Evolutionary conservation across 2,329 filamentous ascomycete genomes (phyloP).

Genomic region (Botrytis porri): DNA sequence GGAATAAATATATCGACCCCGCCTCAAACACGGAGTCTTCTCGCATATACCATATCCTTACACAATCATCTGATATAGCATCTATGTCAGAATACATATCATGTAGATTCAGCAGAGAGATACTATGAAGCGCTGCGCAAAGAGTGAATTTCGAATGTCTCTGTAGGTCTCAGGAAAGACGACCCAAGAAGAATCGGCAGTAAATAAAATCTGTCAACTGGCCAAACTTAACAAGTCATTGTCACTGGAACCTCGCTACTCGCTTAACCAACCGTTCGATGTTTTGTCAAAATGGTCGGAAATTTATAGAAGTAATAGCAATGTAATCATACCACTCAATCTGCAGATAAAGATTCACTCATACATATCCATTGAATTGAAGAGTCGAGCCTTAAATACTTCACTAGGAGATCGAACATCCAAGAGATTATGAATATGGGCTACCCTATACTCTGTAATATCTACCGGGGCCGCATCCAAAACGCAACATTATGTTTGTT

Average conservation of each 20-base stretch:
- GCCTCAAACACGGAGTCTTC: no score
- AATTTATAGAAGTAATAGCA: background rate
- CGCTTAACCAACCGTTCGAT: fast-evolving
- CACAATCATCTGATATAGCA: no score
- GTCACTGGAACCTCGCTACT: background rate
- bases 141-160: no score
- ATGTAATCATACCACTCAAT: no score
- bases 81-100: no score
- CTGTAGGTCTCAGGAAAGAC: background rate
- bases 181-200: background rate
- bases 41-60: no score
- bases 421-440: background rate
- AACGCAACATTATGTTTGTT: fast-evolving
- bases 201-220: background rate
- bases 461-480: background rate
- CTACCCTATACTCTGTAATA: no score
- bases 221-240: background rate
- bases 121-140: background rate
- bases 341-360: no score
- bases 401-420: fast-evolving
- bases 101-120: background rate
- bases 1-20: no score
- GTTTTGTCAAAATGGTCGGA: background rate
- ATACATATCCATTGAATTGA: background rate
- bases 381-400: background rate